Conservation (phyloP, 108 stramenopile species). For the Nannochloropsis gaditana region DNA sequence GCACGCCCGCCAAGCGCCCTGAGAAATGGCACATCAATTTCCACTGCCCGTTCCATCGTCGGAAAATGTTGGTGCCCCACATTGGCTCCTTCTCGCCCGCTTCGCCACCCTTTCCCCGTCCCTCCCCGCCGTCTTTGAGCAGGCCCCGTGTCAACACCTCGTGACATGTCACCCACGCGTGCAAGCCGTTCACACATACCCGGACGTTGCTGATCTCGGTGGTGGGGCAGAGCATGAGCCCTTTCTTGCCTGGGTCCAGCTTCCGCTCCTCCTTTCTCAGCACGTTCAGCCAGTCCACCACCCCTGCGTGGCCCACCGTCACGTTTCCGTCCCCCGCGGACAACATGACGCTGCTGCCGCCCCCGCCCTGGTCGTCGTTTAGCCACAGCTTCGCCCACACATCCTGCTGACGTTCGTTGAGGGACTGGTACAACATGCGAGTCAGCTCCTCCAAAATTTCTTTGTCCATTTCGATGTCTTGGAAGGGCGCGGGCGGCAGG, state of each 20-base stretch:
- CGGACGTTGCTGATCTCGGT: background rate
- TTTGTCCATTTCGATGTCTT: background rate
- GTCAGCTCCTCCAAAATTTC: background rate
- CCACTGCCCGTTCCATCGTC: constrained; percentile 4
- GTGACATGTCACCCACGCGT: background rate
- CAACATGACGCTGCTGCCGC: constrained; percentile 1
- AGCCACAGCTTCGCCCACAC: background rate
- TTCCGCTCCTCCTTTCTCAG: constrained; percentile 4
- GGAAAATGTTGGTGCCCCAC: background rate
- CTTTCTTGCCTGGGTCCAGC: constrained; percentile 9
- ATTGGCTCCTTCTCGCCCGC: background rate
- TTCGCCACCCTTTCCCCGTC: background rate
- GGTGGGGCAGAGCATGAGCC: background rate
- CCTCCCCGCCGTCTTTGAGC: background rate
- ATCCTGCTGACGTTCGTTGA: background rate
- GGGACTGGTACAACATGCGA: background rate
- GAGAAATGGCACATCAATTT: background rate
- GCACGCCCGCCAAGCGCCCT: background rate
- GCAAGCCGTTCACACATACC: background rate
- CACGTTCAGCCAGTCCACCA: background rate
- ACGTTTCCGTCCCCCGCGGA: background rate
- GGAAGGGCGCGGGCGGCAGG: background rate
- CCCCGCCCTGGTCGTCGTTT: background rate
- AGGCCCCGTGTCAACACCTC: background rate
- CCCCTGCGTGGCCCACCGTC: background rate